A percentile compares a stretch with the other conserved stretches of the same genome.
phyloP scores from a whole-genome alignment of 345 rosid species.

The Xanthoceras sorbifolium region DNA sequence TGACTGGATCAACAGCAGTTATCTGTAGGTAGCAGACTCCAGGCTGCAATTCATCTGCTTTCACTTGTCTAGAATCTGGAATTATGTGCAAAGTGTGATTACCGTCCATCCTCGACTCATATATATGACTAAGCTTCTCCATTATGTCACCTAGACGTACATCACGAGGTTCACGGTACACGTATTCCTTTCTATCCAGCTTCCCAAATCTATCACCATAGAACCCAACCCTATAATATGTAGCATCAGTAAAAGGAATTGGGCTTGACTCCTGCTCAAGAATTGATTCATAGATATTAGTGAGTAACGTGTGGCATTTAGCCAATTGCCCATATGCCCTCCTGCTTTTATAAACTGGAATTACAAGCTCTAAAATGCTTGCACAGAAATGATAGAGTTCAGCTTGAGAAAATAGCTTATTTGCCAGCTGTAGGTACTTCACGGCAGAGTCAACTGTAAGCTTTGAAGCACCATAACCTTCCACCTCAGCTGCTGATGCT shows the following conservation, averaged over 20 bases:
- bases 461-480: conserved; percentile 99
- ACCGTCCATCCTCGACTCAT: conserved; percentile 91
- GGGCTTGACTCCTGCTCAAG: conserved; percentile 97
- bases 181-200: conserved; percentile 81
- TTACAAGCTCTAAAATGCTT: conserved; percentile 93
- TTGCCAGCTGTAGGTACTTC: conserved; percentile 93
- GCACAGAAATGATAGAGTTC: conserved; percentile 98
- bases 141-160: conserved; percentile 97
- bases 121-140: conserved; percentile 98
- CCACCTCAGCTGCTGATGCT: conserved; percentile 99
- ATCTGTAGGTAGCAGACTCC: conserved; percentile 96
- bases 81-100: conserved; percentile 83
- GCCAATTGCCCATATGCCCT: conserved; percentile 97
- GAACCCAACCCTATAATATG: conserved; percentile 98
- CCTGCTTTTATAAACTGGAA: conserved; percentile 96
- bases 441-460: conserved; percentile 99
- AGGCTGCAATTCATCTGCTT: conserved; percentile 94
- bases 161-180: conserved; percentile 96
- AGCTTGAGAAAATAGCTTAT: conserved; percentile 95
- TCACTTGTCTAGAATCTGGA: conserved; percentile 95
- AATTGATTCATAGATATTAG: conserved; percentile 84
- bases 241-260: conserved; percentile 94
- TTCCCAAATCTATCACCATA: conserved; percentile 92
- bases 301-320: conserved; percentile 87
- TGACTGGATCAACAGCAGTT: conserved; percentile 95